phyloP scores from a whole-genome alignment of 148 eudicot genomes.

The Rhododendron williamsianum region DNA sequence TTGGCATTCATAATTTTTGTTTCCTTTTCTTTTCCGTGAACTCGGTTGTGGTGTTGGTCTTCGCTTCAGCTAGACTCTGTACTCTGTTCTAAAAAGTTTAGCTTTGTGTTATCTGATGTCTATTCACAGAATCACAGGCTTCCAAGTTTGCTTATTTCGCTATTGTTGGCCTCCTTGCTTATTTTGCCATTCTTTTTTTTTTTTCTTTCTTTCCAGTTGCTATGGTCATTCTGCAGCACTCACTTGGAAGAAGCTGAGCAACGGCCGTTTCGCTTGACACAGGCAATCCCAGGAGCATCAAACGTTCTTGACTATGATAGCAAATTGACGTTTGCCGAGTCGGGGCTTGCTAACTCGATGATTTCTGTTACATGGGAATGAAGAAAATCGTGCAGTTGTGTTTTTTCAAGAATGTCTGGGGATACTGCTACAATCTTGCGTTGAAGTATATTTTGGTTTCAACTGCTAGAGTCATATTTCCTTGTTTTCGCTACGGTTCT shows the following conservation, averaged over 20 bases:
- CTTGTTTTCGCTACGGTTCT: not conserved
- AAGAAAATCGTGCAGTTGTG: not conserved
- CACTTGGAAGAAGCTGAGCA: constrained; percentile 54
- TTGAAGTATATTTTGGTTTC: constrained; percentile 7
- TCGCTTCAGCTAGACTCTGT: not conserved
- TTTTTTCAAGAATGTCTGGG: not conserved
- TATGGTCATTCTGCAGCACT: constrained; percentile 87
- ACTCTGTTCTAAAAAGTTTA: not conserved
- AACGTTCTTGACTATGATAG: constrained; percentile 54
- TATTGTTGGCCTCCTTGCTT: not conserved
- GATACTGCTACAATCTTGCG: not conserved
- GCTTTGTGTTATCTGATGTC: not conserved
- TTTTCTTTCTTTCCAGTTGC: constrained; percentile 40
- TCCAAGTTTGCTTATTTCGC: not conserved
- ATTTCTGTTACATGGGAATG: constrained; percentile 77
- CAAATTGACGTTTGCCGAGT: constrained; percentile 56
- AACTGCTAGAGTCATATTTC: constrained; percentile 3
- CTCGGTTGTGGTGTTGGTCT: not conserved
- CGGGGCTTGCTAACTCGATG: constrained; percentile 90
- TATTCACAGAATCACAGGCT: not conserved
- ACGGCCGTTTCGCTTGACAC: constrained; percentile 55
- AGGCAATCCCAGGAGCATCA: constrained; percentile 77
- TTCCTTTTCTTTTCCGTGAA: not conserved
- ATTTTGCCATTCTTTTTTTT: not conserved
- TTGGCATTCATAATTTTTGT: not conserved